Evolutionary conservation across 2,329 filamentous ascomycete genomes (phyloP).

Genomic region (Microcyclosporella mali): DNA sequence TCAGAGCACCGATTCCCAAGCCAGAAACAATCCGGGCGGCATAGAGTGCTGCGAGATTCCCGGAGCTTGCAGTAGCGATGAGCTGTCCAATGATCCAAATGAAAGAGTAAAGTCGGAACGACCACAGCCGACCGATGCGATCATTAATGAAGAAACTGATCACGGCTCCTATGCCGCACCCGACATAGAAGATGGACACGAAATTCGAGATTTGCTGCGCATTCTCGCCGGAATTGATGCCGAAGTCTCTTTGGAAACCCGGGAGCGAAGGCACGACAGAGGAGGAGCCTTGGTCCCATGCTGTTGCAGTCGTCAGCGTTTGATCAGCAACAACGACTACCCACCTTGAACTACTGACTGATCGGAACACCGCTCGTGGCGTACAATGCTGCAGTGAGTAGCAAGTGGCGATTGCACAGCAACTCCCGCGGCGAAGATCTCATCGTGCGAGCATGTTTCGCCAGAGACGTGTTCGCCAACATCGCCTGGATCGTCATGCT

Average conservation of each 20-base stretch:
- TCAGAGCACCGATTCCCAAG: slow-evolving; percentile 36
- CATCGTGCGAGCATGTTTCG: slow-evolving; percentile 10
- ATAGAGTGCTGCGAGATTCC: slow-evolving; percentile 29
- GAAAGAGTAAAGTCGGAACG: slow-evolving; percentile 34
- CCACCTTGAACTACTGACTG: slow-evolving; percentile 7
- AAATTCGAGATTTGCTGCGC: slow-evolving; percentile 31
- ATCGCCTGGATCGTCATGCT: neutral
- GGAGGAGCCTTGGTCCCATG: slow-evolving; percentile 33
- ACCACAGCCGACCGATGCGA: slow-evolving; percentile 37
- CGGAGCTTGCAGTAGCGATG: slow-evolving; percentile 27
- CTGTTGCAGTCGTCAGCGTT: slow-evolving; percentile 11
- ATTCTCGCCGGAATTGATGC: slow-evolving; percentile 28
- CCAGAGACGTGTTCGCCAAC: neutral
- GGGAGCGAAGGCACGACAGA: slow-evolving; percentile 31
- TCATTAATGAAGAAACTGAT: slow-evolving; percentile 39
- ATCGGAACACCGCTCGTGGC: slow-evolving; percentile 17
- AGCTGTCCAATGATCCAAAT: slow-evolving; percentile 34
- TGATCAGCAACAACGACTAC: neutral
- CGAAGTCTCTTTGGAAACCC: slow-evolving; percentile 34
- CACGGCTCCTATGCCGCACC: slow-evolving; percentile 27
- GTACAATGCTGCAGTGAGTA: slow-evolving; percentile 17
- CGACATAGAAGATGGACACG: slow-evolving; percentile 37
- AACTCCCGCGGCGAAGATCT: slow-evolving; percentile 12
- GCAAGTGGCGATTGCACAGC: slow-evolving; percentile 14
- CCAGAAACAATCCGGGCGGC: slow-evolving; percentile 35